phyloP scores from a whole-genome alignment of 257 asterid species.

The Lycium barbarum region DNA sequence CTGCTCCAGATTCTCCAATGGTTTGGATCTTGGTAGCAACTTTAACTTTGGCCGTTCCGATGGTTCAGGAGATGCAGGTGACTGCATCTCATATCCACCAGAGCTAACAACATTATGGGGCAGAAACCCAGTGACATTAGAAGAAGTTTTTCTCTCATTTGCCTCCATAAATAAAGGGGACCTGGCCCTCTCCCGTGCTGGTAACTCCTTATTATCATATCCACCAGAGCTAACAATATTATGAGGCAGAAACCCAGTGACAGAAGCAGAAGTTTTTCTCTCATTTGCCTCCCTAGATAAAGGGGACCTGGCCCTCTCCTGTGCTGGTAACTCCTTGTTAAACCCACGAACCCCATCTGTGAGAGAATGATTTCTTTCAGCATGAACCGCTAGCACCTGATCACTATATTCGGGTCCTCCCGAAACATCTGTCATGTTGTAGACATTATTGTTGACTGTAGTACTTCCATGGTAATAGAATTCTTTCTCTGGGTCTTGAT shows the following conservation, averaged over 20 bases:
- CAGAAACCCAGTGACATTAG: constrained; percentile 44
- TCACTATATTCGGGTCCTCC: constrained; percentile 46
- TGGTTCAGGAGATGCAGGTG: constrained; percentile 57
- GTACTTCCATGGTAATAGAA: constrained; percentile 39
- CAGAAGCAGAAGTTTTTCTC: constrained; percentile 43
- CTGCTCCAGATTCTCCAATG: constrained; percentile 60
- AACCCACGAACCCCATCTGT: constrained; percentile 55
- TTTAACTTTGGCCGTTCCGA: constrained; percentile 82
- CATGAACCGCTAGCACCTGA: constrained; percentile 47
- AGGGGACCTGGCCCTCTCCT: constrained; percentile 53
- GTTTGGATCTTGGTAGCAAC: constrained; percentile 92
- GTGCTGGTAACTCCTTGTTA: constrained; percentile 48
- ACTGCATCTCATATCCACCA: constrained; percentile 49
- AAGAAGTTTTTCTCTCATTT: constrained; percentile 47
- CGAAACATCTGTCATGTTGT: constrained; percentile 45
- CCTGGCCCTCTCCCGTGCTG: constrained; percentile 52
- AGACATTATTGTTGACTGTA: constrained; percentile 39
- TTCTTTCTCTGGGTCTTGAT: constrained; percentile 47
- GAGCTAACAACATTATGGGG: constrained; percentile 42
- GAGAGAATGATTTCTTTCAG: constrained; percentile 57
- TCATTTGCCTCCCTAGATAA: constrained; percentile 49
- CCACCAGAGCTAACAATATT: constrained; percentile 44
- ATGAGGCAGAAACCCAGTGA: constrained; percentile 45
- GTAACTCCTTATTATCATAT: constrained; percentile 36
- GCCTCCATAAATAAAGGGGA: constrained; percentile 49